Evolutionary conservation across 306 rosid genomes (phyloP).

Genomic region (Potentilla sterilis): DNA sequence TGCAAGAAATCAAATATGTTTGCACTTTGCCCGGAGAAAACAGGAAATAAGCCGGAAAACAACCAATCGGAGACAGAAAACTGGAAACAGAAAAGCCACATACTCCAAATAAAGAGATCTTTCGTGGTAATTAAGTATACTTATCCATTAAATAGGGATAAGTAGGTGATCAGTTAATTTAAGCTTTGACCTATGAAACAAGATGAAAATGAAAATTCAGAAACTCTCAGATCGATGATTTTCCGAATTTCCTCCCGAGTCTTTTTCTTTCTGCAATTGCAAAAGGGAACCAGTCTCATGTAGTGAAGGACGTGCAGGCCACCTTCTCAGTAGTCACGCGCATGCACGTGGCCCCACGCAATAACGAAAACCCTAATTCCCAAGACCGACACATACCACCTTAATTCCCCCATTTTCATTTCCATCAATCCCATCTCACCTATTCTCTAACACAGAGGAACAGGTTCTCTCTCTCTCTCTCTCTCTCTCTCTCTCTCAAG

Average conservation of each 20-base stretch:
- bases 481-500: neutral
- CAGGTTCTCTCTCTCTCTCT: neutral
- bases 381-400: conserved; percentile 11
- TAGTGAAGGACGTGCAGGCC: conserved; percentile 7
- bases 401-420: neutral
- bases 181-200: neutral
- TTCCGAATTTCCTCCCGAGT: neutral
- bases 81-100: neutral
- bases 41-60: too few species aligned
- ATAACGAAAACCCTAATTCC: conserved; percentile 18
- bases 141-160: neutral
- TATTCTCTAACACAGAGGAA: neutral
- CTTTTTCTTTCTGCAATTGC: neutral
- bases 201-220: neutral
- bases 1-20: too few species aligned
- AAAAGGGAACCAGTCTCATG: neutral
- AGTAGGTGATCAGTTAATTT: neutral
- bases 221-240: neutral
- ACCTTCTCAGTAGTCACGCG: conserved; percentile 6
- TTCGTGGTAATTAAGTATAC: neutral
- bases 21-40: too few species aligned
- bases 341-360: conserved; percentile 8
- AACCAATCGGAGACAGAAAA: neutral
- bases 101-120: neutral
- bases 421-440: neutral